phyloP scores from a whole-genome alignment of 352 stramenopile species.

The Detonula confervacea region DNA sequence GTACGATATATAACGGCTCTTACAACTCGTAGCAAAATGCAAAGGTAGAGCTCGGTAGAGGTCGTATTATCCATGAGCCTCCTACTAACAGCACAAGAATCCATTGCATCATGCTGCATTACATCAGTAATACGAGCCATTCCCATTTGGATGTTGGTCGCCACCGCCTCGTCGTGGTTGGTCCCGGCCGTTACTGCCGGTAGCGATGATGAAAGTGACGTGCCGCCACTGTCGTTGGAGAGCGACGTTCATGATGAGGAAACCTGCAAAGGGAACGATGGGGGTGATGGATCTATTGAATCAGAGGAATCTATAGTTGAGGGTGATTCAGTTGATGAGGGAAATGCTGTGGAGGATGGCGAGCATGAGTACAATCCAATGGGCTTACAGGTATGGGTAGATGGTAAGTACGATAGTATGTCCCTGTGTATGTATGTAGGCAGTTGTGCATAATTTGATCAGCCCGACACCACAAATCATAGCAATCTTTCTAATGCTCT shows the following conservation, averaged over 20 bases:
- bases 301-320: constrained; percentile 8
- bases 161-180: constrained; percentile 7
- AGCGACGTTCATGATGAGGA: background rate
- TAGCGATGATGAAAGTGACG: background rate
- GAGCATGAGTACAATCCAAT: constrained; percentile 33
- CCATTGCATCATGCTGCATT: background rate
- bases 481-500: no score
- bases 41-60: no score
- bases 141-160: constrained; percentile 7
- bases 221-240: background rate
- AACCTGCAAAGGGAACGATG: background rate
- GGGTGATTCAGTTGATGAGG: background rate
- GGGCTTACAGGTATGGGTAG: constrained; percentile 49
- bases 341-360: constrained; percentile 1
- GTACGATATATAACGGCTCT: no score
- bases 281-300: background rate
- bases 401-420: constrained; percentile 39
- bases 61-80: no score
- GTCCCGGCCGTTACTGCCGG: background rate
- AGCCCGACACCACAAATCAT: no score
- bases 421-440: no score
- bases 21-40: no score
- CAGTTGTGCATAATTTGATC: background rate
- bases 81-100: constrained; percentile 3
- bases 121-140: constrained; percentile 2